Evolutionary conservation across 169 alveolate species (phyloP), one percentile per base, ranked within the genome.

Genomic region (Babesia microti): DNA sequence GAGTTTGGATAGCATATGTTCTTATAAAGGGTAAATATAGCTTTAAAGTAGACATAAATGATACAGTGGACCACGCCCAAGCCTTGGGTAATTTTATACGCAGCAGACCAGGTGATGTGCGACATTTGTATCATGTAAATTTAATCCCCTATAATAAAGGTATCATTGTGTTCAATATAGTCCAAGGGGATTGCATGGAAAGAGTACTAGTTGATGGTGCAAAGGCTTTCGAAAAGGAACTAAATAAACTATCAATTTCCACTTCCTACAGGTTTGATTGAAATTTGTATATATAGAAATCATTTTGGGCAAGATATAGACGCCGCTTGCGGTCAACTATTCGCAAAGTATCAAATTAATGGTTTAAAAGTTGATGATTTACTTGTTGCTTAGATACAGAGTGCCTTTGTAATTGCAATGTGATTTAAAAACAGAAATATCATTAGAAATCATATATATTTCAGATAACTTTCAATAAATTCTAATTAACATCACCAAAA

Each of bases 271-370:
- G 72, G 67, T 55, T 47, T 21, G 24, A 14, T 14, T 35, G 15
- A 21, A 46, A 12, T 15, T 26, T 21, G 21, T 19, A 9, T 5
- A 18, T 35, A 15, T 40, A 76, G 89, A 40, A 72, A 81, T 46
- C 76, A 74, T 50, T 81, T 76, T 35, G 89, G 89, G 7, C 61
- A 68, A 49, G 40, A 68, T 17, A 81, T 81, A 26, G 89, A 81
- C 35, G 89, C 89, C 0, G 89, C 89, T 9, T 81, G 89, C 32
- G 89, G 89, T 26, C 89, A 81, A 33, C 70, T 81, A 29, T 71
- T 48, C 33, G 82, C 85, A 44, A 84, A 81, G n/a, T n/a, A n/a
- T n/a, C n/a, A n/a, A n/a, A n/a, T n/a, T n/a, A n/a, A n/a, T n/a
- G n/a, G n/a, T n/a, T n/a, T n/a, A n/a, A n/a, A n/a, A n/a, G n/a